phyloP scores from a whole-genome alignment of 345 rosid species.

The Jatropha curcas region DNA sequence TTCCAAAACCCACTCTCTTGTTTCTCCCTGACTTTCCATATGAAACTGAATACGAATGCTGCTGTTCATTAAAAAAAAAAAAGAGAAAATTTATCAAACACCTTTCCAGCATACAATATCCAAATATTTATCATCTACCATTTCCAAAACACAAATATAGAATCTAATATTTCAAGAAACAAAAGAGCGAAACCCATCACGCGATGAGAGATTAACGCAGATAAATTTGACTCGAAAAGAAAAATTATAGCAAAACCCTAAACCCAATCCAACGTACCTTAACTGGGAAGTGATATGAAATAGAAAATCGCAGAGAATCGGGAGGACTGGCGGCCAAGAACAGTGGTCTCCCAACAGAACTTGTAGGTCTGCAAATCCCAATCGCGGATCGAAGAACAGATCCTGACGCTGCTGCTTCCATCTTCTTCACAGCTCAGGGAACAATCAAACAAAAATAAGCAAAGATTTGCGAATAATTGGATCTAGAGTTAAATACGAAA shows the following conservation, averaged over 20 bases:
- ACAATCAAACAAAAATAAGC: background rate
- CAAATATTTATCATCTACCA: background rate
- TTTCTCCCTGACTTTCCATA: slow-evolving; percentile 31
- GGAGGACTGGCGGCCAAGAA: slow-evolving; percentile 36
- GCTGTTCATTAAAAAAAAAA: slow-evolving; percentile 20
- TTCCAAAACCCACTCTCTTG: slow-evolving; percentile 30
- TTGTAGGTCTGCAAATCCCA: slow-evolving; percentile 25
- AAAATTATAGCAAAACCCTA: background rate
- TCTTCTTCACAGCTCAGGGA: background rate
- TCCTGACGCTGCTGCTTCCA: slow-evolving; percentile 4
- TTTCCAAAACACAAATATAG: background rate
- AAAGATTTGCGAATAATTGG: background rate
- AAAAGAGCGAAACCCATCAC: background rate
- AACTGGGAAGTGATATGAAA: slow-evolving; percentile 15
- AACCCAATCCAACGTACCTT: slow-evolving; percentile 31
- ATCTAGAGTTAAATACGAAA: background rate
- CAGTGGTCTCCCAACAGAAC: slow-evolving; percentile 39
- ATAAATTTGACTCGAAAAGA: no score
- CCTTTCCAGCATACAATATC: background rate
- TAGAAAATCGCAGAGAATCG: slow-evolving; percentile 37
- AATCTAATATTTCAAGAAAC: no score
- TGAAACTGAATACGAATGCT: slow-evolving; percentile 38
- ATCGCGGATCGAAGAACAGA: slow-evolving; percentile 5
- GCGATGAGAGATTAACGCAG: background rate
- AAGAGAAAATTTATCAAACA: background rate